phyloP scores from a whole-genome alignment of 208 protist genomes.

The Phytomonas francai region DNA sequence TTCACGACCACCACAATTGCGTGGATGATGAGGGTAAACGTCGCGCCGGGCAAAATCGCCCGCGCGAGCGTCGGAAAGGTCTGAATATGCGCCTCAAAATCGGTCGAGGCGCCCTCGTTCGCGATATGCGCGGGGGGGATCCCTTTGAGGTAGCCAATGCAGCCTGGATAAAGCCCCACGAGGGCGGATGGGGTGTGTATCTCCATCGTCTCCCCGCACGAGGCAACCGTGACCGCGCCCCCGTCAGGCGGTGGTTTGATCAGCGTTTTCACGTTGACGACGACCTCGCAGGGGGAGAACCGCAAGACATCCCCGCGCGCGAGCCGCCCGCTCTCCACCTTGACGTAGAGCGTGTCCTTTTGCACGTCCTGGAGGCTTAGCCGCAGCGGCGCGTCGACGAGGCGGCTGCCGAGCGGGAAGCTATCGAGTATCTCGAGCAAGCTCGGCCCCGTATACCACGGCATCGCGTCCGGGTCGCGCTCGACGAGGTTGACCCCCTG shows the following conservation, averaged over 20 bases:
- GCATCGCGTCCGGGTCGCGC: slow-evolving; percentile 17
- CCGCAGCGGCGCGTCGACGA: slow-evolving; percentile 54
- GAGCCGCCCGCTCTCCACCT: slow-evolving; percentile 72
- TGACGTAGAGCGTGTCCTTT: slow-evolving; percentile 47
- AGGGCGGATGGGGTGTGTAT: slow-evolving; percentile 39
- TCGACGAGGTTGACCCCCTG: slow-evolving; percentile 50
- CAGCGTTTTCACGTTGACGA: slow-evolving; percentile 42
- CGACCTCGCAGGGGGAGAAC: slow-evolving; percentile 56
- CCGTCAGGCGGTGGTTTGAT: neutral
- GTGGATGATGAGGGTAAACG: slow-evolving; percentile 66
- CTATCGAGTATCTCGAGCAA: slow-evolving; percentile 66
- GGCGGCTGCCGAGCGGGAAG: slow-evolving; percentile 60
- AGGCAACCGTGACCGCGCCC: slow-evolving; percentile 50
- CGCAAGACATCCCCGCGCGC: slow-evolving; percentile 30
- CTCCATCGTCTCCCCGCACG: slow-evolving; percentile 71
- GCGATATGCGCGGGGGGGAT: slow-evolving; percentile 13
- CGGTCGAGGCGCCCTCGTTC: slow-evolving; percentile 34
- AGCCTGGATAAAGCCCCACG: slow-evolving; percentile 56
- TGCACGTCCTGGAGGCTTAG: slow-evolving; percentile 70
- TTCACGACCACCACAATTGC: slow-evolving; percentile 59
- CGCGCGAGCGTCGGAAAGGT: slow-evolving; percentile 57
- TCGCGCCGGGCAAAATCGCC: slow-evolving; percentile 59
- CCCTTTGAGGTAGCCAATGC: slow-evolving; percentile 37
- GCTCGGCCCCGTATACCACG: slow-evolving; percentile 72
- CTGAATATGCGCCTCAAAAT: slow-evolving; percentile 78